Base-by-base conservation (phyloP, 1,139 yeast genomes). In the Yamadazyma diospyri region DNA sequence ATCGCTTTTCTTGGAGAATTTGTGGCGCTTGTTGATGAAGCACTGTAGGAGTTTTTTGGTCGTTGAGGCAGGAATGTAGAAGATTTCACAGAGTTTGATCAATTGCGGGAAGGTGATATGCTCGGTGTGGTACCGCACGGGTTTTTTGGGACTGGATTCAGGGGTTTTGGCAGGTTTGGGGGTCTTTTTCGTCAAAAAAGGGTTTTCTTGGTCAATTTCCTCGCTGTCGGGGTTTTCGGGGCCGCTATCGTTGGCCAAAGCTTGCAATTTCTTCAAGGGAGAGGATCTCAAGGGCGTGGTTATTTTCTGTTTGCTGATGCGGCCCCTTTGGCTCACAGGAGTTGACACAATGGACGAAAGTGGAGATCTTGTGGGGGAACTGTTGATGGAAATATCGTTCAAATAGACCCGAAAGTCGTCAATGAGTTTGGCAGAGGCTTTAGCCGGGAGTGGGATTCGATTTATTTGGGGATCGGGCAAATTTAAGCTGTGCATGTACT, bases 391-490 rank as follows among this genome's bases (percentile, higher is more conserved):
- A 26, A 57, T 48, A 12, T 48, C 51, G 30, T 49, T 42, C 26
- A 64, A 42, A 23, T 61, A 53, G 21, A 47, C 59, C 23, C 76
- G 57, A 38, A 80, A 76, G 18, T 71, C 71, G 13, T 53, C 61
- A 11, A 80, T 46, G 9, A 73, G 43, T 30, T 62, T 61, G 5
- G 53, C 48, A 0, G 70, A 59, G 3, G 59, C 48, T 35, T 66
- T 66, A 0, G 79, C 78, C 10, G 78, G 81, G 4, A 79, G 54
- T 0, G 92, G 89, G 7, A 81, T 70, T 40, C 66, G 68, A 27
- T 62, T 66, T 15, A 61, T 37, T 14, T 61, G 58, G 1, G 83
- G 78, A 4, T 59, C 64, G 0, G 79, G 74, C 8, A 76, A 55
- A 10, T 62, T 52, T 23, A 70, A 57, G 24, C 54, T 55, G n/a